Conservation (phyloP, 2,329 filamentous ascomycete genomes). For the Epichloe scottii region DNA sequence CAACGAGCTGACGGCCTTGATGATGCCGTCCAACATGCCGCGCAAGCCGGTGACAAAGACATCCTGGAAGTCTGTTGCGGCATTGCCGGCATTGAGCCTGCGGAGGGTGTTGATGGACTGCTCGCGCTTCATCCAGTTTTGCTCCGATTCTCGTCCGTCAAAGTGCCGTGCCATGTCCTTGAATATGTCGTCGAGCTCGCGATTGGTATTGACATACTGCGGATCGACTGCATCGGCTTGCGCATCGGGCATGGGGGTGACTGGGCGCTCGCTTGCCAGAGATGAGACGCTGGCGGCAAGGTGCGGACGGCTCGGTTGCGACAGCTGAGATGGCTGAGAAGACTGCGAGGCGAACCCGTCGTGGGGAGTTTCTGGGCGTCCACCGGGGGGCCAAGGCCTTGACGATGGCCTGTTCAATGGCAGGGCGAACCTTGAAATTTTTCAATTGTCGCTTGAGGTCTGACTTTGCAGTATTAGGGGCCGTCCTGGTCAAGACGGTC, state of each 20-base stretch:
- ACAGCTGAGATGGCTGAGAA: neutral
- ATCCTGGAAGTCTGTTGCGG: constrained; percentile 60
- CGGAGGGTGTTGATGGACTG: constrained; percentile 67
- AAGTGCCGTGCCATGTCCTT: constrained; percentile 70
- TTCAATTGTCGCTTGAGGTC: constrained; percentile 81
- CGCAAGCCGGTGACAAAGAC: constrained; percentile 61
- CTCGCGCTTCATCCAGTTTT: constrained; percentile 83
- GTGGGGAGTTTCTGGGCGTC: constrained; percentile 28
- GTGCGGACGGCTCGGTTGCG: constrained; percentile 25
- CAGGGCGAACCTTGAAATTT: constrained; percentile 71
- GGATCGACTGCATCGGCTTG: constrained; percentile 64
- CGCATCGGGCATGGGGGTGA: constrained; percentile 50
- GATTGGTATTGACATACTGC: constrained; percentile 67
- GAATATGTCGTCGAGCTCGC: constrained; percentile 81
- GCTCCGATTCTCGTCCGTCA: constrained; percentile 78
- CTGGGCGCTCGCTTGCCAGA: constrained; percentile 35
- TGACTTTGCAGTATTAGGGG: constrained; percentile 71
- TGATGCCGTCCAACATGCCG: constrained; percentile 68
- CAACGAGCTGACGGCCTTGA: constrained; percentile 73
- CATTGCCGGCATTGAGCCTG: constrained; percentile 72
- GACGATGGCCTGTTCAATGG: constrained; percentile 72
- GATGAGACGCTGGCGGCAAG: constrained; percentile 42
- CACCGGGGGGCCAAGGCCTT: constrained; percentile 54
- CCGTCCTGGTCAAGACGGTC: constrained; percentile 38
- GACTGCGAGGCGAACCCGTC: constrained; percentile 22